Evolutionary conservation across 2,329 filamentous ascomycete species (phyloP).

Genomic region (Claviceps purpurea): DNA sequence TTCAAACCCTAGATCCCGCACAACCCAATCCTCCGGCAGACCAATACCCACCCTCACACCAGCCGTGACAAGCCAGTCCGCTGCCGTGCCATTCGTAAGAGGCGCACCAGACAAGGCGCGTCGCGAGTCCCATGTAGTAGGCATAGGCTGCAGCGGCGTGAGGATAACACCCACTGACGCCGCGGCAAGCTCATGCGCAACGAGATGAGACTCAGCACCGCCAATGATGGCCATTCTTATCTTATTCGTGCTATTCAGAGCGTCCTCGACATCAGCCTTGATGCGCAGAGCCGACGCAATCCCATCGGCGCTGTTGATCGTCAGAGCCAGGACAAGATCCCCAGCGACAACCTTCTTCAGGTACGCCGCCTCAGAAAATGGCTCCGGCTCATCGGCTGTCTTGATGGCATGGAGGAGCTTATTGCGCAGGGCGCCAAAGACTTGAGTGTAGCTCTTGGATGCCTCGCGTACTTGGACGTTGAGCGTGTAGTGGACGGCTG

Average conservation of each 20-base stretch:
- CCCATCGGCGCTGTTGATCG: conserved; percentile 47
- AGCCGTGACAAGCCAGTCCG: conserved; percentile 43
- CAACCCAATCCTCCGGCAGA: conserved; percentile 47
- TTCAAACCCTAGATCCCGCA: conserved; percentile 44
- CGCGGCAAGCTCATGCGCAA: conserved; percentile 43
- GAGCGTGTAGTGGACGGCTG: conserved; percentile 46
- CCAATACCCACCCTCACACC: conserved; percentile 46
- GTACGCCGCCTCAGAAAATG: conserved; percentile 35
- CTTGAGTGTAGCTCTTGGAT: conserved; percentile 40
- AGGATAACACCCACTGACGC: conserved; percentile 47
- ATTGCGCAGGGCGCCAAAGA: conserved; percentile 35
- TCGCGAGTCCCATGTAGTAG: conserved; percentile 45
- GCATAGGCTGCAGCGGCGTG: conserved; percentile 42
- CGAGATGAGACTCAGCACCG: conserved; percentile 47
- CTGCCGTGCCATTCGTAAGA: conserved; percentile 49
- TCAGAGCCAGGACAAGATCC: conserved; percentile 40
- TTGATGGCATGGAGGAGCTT: conserved; percentile 40
- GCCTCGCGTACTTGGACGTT: conserved; percentile 19
- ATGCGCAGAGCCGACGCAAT: conserved; percentile 46
- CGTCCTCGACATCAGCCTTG: conserved; percentile 41
- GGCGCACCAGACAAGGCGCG: conserved; percentile 50
- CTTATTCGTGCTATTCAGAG: conserved; percentile 15
- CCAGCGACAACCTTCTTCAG: conserved; percentile 41
- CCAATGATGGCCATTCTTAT: conserved; percentile 46
- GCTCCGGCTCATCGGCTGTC: conserved; percentile 17